Evolutionary conservation across 192 early-diverging fungal species (phyloP), one percentile per base, ranked within the genome.

Genomic region (Borealophlyctis nickersoniae): DNA sequence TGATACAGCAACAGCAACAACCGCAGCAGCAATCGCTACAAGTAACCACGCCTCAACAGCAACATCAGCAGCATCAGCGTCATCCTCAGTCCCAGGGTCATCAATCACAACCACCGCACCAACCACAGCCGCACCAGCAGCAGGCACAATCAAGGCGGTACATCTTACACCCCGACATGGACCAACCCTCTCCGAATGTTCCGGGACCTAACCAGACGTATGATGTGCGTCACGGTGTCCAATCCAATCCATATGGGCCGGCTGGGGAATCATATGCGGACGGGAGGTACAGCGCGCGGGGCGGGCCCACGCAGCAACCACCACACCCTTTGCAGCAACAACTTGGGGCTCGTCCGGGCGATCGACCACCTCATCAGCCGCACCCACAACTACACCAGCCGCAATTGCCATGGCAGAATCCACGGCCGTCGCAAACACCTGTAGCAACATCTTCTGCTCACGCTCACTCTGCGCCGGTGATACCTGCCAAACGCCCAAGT

Each of bases 381-480:
- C 50, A 56, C 1, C 66, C 58, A n/a, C 70, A 49, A 67, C 58
- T 14, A 67, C 58, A 60, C 7, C 63, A 67, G 14, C 70, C 48
- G 31, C 58, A 56, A 54, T 36, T 26, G 29, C 29, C 53, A 24
- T 30, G 0, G 2, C 29, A 34, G 24, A 28, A 26, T 30, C 48
- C 0, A 28, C 58, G 26, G n/a, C 35, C n/a, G 34, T 16, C 30
- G 1, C 57, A 22, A 31, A 16, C 16, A 59, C 58, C 26, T 26
- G 7, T n/a, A 26, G 26, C 58, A 34, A 23, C 4, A 22, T 14
- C 35, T 23, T 23, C n/a, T n/a, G 29, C 35, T 19, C 34, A 9
- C 31, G 13, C 58, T 26, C 14, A 30, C 13, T 7, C 49, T 4
- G 31, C 61, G 30, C 28, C 61, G 28, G 49, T 11, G 30, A 39